Percentiles rank a stretch among this genome's conserved stretches.
Conservation (phyloP, 306 rosid genomes). For the Cucurbita ficifolia region DNA sequence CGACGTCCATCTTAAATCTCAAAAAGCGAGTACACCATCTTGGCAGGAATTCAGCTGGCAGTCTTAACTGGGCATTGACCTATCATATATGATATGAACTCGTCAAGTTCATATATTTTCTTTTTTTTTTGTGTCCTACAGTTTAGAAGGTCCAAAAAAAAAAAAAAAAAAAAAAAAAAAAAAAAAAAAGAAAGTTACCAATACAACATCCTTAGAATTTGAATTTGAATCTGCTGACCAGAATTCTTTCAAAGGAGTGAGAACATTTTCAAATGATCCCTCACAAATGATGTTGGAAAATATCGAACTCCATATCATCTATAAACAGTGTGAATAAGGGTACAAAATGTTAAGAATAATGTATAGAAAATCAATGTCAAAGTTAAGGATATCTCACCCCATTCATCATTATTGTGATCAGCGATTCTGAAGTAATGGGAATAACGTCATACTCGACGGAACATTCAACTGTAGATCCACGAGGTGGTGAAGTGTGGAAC, state of each 20-base stretch:
- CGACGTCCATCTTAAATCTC: slow-evolving; percentile 1
- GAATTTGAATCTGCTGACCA: background rate
- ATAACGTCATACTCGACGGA: background rate
- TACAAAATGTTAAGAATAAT: background rate
- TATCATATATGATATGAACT: background rate
- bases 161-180: background rate
- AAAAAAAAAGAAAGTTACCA: background rate
- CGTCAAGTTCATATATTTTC: background rate
- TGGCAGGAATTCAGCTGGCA: slow-evolving; percentile 16
- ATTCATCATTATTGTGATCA: background rate
- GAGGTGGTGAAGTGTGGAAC: slow-evolving; percentile 7
- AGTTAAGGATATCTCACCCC: slow-evolving; percentile 10
- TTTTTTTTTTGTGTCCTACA: background rate
- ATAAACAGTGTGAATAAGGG: background rate
- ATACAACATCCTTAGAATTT: background rate
- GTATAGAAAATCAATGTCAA: background rate
- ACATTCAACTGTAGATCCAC: slow-evolving; percentile 9
- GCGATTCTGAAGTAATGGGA: background rate
- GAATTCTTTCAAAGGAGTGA: background rate
- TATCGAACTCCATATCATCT: slow-evolving; percentile 10
- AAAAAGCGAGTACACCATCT: slow-evolving; percentile 8
- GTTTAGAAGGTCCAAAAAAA: no score
- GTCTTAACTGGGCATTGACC: slow-evolving; percentile 14
- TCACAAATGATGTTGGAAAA: slow-evolving; percentile 5
- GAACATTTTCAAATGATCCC: background rate